Conservation (phyloP, 2,329 filamentous ascomycete genomes). For the Fusarium napiforme region DNA sequence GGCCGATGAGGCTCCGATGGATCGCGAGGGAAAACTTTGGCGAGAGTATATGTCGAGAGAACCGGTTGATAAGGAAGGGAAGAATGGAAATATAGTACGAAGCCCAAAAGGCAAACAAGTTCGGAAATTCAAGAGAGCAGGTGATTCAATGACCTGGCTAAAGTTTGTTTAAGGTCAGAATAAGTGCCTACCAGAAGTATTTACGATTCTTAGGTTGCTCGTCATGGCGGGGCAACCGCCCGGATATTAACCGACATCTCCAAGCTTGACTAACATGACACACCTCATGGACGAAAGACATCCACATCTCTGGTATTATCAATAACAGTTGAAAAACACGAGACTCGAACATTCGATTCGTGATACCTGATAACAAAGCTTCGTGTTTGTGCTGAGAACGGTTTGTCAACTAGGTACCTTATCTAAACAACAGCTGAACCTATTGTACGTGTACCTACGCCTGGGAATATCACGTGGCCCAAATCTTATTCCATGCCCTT, state of each 20-base stretch:
- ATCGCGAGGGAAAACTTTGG: constrained; percentile 16
- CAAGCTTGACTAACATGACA: background rate
- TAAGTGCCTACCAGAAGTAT: constrained; percentile 15
- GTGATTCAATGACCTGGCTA: constrained; percentile 34
- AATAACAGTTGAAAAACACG: background rate
- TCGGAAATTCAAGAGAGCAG: constrained; percentile 19
- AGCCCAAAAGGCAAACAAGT: constrained; percentile 16
- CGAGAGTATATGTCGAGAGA: background rate
- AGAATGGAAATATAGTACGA: constrained; percentile 13
- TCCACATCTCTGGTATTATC: background rate
- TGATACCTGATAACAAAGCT: background rate
- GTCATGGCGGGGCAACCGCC: constrained; percentile 48
- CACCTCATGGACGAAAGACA: background rate
- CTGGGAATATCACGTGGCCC: background rate
- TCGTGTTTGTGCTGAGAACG: background rate
- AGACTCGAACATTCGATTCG: background rate
- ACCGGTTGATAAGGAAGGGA: constrained; percentile 17
- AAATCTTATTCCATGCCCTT: background rate
- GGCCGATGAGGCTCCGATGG: constrained; percentile 7
- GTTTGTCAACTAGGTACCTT: background rate
- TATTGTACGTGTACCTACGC: background rate
- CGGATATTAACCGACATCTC: constrained; percentile 19
- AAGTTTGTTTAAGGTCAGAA: constrained; percentile 41
- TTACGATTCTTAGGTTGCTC: background rate
- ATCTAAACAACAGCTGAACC: background rate